phyloP scores from a whole-genome alignment of 768 basidiomycete species.

The Lactarius deliciosus region DNA sequence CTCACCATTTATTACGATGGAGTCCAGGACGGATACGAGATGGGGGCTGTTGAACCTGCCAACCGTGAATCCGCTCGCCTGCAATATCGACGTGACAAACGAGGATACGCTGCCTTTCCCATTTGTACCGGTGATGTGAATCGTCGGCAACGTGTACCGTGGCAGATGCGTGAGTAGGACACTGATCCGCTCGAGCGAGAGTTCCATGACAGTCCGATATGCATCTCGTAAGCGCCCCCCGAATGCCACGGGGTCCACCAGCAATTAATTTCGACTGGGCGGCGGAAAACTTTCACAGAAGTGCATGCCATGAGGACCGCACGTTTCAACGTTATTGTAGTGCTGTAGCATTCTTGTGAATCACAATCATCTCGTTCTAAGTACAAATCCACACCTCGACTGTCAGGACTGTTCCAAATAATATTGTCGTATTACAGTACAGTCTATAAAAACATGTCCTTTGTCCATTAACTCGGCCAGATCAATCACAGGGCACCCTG shows the following conservation, averaged over 20 bases:
- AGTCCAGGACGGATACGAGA: slow-evolving; percentile 74
- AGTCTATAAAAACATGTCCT: slow-evolving; percentile 17
- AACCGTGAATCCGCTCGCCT: slow-evolving; percentile 52
- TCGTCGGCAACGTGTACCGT: slow-evolving; percentile 70
- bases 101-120: slow-evolving; percentile 95
- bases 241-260: background rate
- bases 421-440: slow-evolving; percentile 20
- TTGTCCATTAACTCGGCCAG: slow-evolving; percentile 13
- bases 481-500: slow-evolving; percentile 10
- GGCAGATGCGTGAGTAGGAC: slow-evolving; percentile 55
- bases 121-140: slow-evolving; percentile 94
- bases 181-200: slow-evolving; percentile 60
- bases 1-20: slow-evolving; percentile 62
- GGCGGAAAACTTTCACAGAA: background rate
- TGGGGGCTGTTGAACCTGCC: slow-evolving; percentile 95
- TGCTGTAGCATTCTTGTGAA: background rate
- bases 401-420: slow-evolving; percentile 28
- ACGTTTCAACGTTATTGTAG: background rate
- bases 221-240: no score
- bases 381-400: background rate
- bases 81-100: slow-evolving; percentile 74
- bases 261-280: background rate
- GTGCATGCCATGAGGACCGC: background rate
- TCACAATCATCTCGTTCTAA: no score
- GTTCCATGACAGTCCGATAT: slow-evolving; percentile 42